Percentiles rank a stretch among this genome's conserved stretches.
Evolutionary conservation across 805 yeast species (phyloP).

Genomic region (Metschnikowia peoriensis): DNA sequence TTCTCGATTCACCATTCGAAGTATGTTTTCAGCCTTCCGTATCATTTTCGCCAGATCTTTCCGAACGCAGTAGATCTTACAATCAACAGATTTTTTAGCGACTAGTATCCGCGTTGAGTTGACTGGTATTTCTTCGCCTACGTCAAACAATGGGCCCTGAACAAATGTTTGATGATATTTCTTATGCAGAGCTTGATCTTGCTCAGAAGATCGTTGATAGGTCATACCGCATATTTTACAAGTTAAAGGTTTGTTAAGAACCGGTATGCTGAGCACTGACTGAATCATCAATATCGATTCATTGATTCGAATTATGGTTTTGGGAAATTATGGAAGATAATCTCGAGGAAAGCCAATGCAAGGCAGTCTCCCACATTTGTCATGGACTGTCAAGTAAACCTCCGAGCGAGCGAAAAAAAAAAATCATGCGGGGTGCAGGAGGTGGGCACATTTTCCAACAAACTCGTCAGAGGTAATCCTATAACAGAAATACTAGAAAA

Average conservation of each 20-base stretch:
- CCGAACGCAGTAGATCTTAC: slow-evolving; percentile 22
- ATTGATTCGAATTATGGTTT: not conserved
- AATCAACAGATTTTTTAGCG: slow-evolving; percentile 12
- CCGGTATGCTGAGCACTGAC: slow-evolving; percentile 10
- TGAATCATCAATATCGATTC: slow-evolving; percentile 9
- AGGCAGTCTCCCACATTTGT: no score
- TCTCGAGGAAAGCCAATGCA: no score
- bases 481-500: not conserved
- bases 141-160: slow-evolving; percentile 50
- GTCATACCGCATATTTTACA: slow-evolving; percentile 58
- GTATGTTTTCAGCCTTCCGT: slow-evolving; percentile 29
- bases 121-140: slow-evolving; percentile 21
- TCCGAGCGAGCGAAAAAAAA: not conserved
- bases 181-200: slow-evolving; percentile 48
- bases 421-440: slow-evolving; percentile 13
- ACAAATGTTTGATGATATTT: slow-evolving; percentile 50
- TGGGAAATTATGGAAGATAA: not conserved
- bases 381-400: no score
- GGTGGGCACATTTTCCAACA: not conserved
- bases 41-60: slow-evolving; percentile 23
- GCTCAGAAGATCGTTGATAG: slow-evolving; percentile 37
- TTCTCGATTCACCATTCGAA: slow-evolving; percentile 57
- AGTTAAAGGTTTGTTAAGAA: slow-evolving; percentile 18
- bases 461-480: not conserved
- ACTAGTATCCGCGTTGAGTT: slow-evolving; percentile 25